A percentile compares a stretch with the other conserved stretches of the same genome.
phyloP scores from a whole-genome alignment of 805 yeast species.

The Metschnikowia dekortorum region DNA sequence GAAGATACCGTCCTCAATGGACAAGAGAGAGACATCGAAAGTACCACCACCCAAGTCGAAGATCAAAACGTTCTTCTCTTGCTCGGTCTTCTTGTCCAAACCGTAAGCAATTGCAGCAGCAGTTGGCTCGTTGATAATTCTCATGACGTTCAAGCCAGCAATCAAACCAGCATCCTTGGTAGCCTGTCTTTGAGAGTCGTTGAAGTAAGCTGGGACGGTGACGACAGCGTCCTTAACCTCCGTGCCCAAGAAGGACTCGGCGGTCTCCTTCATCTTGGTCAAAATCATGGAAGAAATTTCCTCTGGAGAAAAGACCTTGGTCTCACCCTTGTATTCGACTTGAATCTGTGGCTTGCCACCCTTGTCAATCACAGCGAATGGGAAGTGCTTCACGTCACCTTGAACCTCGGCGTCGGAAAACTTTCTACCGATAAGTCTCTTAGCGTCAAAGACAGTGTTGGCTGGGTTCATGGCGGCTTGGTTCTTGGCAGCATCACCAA shows the following conservation, averaged over 20 bases:
- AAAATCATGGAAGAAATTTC: constrained; percentile 30
- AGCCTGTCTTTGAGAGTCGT: constrained; percentile 92
- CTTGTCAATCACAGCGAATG: constrained; percentile 29
- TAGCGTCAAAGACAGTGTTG: constrained; percentile 31
- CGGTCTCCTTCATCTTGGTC: constrained; percentile 43
- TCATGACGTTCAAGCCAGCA: constrained; percentile 83
- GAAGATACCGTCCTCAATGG: constrained; percentile 46
- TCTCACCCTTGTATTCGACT: constrained; percentile 31
- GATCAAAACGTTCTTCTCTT: constrained; percentile 57
- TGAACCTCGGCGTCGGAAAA: constrained; percentile 26
- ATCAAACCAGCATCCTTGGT: constrained; percentile 91
- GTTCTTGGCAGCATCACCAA: constrained; percentile 33
- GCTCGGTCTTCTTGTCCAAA: constrained; percentile 47
- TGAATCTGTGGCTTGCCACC: constrained; percentile 27
- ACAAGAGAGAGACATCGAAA: constrained; percentile 45
- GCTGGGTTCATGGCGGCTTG: constrained; percentile 33
- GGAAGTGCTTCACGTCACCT: constrained; percentile 29
- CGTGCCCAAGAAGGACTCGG: constrained; percentile 71
- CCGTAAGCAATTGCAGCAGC: constrained; percentile 34
- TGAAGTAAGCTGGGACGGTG: constrained; percentile 90
- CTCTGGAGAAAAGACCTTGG: constrained; percentile 31
- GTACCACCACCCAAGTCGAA: constrained; percentile 51
- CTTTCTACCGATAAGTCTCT: constrained; percentile 32
- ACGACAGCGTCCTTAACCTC: constrained; percentile 83
- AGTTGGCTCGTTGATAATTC: constrained; percentile 84